A percentile compares a stretch with the other conserved stretches of the same genome.
Evolutionary conservation across 352 stramenopile species (phyloP).

Genomic region (Pythium sp.): DNA sequence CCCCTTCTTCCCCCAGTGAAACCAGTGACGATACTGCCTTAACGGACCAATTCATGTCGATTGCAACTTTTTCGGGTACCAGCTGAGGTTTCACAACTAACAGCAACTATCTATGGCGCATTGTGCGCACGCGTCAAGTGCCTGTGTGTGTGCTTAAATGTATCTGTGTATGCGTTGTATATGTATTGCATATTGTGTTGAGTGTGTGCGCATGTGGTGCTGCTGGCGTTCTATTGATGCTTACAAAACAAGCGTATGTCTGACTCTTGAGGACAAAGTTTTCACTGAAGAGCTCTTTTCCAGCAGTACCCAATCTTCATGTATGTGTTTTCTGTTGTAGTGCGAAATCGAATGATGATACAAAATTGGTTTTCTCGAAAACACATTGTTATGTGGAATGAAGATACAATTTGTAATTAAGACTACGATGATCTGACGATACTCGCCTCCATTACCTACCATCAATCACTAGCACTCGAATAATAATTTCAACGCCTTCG

Average conservation of each 20-base stretch:
- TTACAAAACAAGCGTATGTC: constrained; percentile 88
- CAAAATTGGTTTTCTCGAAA: constrained; percentile 47
- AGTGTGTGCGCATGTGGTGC: neutral
- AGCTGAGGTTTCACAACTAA: constrained; percentile 64
- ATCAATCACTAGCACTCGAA: too few species aligned
- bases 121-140: neutral
- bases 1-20: constrained; percentile 17
- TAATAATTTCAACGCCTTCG: too few species aligned
- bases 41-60: constrained; percentile 90
- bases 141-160: too few species aligned
- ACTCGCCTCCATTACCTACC: too few species aligned
- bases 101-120: neutral
- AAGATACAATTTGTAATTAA: constrained; percentile 61
- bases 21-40: constrained; percentile 73
- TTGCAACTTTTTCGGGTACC: constrained; percentile 90
- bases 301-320: neutral
- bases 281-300: constrained; percentile 42
- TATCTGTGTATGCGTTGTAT: constrained; percentile 11
- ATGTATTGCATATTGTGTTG: constrained; percentile 6
- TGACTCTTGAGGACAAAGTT: constrained; percentile 72
- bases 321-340: neutral
- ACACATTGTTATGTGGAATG: constrained; percentile 53
- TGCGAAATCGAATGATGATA: constrained; percentile 69
- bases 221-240: constrained; percentile 51
- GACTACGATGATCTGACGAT: constrained; percentile 89